Conservation (phyloP, 2,329 filamentous ascomycete species). For the Cordyceps sp. region DNA sequence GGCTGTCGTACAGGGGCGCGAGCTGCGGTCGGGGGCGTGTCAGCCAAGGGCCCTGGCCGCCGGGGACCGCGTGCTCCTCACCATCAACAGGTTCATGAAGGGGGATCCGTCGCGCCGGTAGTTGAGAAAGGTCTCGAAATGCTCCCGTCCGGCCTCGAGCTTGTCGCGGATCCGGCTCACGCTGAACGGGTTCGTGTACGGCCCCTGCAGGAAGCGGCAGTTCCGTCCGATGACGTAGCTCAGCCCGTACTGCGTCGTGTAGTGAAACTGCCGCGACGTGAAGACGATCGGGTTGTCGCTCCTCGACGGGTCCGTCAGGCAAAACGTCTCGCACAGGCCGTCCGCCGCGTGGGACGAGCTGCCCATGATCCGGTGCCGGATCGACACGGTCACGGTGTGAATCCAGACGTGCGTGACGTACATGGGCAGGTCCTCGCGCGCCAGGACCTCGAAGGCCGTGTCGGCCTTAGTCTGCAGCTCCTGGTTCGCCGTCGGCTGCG, state of each 20-base stretch:
- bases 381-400: conserved; percentile 48
- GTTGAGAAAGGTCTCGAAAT: conserved; percentile 60
- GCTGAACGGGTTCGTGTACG: conserved; percentile 48
- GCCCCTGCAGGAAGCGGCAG: conserved; percentile 64
- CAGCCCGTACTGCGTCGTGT: conserved; percentile 52
- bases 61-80: conserved; percentile 9
- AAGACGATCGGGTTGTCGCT: conserved; percentile 62
- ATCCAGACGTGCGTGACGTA: conserved; percentile 55
- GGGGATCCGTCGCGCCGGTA: conserved; percentile 63
- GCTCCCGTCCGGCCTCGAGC: conserved; percentile 45
- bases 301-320: conserved; percentile 55
- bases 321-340: conserved; percentile 60
- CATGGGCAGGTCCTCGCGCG: conserved; percentile 51
- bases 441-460: conserved; percentile 45
- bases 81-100: conserved; percentile 63
- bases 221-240: conserved; percentile 58
- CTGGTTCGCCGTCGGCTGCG: conserved; percentile 30
- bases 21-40: conserved; percentile 22
- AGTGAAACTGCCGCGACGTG: conserved; percentile 58
- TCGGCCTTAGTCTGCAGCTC: conserved; percentile 44
- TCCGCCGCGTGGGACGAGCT: conserved; percentile 53
- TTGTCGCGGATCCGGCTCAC: conserved; percentile 45
- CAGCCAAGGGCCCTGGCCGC: neutral
- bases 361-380: conserved; percentile 49
- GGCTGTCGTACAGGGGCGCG: conserved; percentile 51